A percentile compares a stretch with the other conserved stretches of the same genome.
Conservation (phyloP, 2,329 filamentous ascomycete genomes). For the Pezizomycotina sp. region DNA sequence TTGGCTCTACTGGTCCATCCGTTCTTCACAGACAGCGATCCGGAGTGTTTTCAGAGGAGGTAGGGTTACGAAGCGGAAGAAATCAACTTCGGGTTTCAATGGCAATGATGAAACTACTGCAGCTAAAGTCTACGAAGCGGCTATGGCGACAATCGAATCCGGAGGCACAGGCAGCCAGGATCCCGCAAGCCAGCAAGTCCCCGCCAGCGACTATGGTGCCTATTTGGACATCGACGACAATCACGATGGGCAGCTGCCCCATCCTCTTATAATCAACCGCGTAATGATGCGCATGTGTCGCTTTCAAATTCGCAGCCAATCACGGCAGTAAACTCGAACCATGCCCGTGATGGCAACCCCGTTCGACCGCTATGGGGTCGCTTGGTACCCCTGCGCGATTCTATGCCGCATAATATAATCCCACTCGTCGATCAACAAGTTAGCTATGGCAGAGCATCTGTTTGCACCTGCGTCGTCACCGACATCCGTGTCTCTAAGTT, state of each 20-base stretch:
- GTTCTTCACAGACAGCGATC: slow-evolving; percentile 16
- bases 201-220: no score
- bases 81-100: slow-evolving; percentile 15
- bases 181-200: no score
- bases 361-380: slow-evolving; percentile 22
- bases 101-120: slow-evolving; percentile 13
- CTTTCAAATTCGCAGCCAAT: neutral
- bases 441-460: slow-evolving; percentile 21
- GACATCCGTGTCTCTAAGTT: slow-evolving; percentile 23
- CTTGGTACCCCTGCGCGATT: slow-evolving; percentile 20
- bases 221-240: no score
- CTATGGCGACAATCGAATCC: slow-evolving; percentile 14
- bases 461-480: slow-evolving; percentile 17
- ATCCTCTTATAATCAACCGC: neutral
- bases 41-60: slow-evolving; percentile 12
- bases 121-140: slow-evolving; percentile 6
- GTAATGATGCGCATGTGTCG: slow-evolving; percentile 1
- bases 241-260: slow-evolving; percentile 2
- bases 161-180: slow-evolving; percentile 9
- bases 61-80: slow-evolving; percentile 17
- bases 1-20: slow-evolving; percentile 18
- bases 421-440: slow-evolving; percentile 21
- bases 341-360: slow-evolving; percentile 6
- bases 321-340: slow-evolving; percentile 1
- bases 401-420: slow-evolving; percentile 18